Evolutionary conservation across 1,139 yeast genomes (phyloP), one percentile per base, ranked within the genome.

Genomic region (Hyphopichia buzzinii): DNA sequence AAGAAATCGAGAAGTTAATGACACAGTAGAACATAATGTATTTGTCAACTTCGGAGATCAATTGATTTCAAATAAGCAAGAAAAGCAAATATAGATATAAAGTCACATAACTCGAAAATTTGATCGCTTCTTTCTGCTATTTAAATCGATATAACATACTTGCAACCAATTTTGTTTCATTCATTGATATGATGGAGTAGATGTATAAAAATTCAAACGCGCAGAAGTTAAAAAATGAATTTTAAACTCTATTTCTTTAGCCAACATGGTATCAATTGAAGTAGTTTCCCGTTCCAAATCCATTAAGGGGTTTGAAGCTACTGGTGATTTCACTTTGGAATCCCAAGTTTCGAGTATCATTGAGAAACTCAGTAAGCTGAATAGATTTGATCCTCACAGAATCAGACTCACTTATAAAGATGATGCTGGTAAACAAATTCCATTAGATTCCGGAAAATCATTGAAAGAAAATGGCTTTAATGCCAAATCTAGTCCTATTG

Each of bases 231-330:
- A 25, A 25, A n/a, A n/a, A n/a, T n/a, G n/a, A n/a, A n/a, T n/a
- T n/a, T n/a, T 28, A 27, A 24, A 24, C 36, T 17, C 28, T 14
- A 7, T 8, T 29, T 11, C 30, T 17, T 16, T 8, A 15, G 15
- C 12, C 26, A 30, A 30, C 8, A 67, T 62, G 73, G 68, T 67
- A 35, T 46, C 59, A 29, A 62, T 74, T 44, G 64, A 60, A 27
- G 69, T 77, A 29, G 67, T 67, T 41, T 64, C 83, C 1, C 75
- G 83, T 39, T 77, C 84, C 16, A 73, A 66, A 48, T 50, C 68
- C 14, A 57, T 80, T 47, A 72, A 66, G 44, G 64, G 63, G 30
- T 56, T 61, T 30, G 53, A 68, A 8, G 55, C 68, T 30, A 15
- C 29, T 8, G 64, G 66, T 45, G 63, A 57, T 41, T 54, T 64